A percentile compares a stretch with the other conserved stretches of the same genome.
These are phyloP conservation scores for Penstemon eatonii DNA, from an alignment of 257 asterid genomes.

Conservation along the genomic window DNA sequence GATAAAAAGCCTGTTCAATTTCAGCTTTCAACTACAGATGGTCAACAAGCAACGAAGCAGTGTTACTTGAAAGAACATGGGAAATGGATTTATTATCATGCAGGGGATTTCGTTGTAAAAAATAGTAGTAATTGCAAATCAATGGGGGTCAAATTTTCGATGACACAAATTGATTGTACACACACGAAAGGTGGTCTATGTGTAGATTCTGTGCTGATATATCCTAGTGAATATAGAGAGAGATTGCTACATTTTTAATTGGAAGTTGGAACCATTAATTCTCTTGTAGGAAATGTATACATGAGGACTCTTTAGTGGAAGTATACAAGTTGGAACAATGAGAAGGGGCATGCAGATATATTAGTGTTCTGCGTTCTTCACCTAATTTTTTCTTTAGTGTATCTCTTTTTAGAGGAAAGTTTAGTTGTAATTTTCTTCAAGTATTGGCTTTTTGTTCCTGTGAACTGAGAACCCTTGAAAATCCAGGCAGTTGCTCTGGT, in stretches of 20 bases:
- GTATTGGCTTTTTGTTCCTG: too few species aligned
- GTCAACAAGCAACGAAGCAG: conserved; percentile 73
- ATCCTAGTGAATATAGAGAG: conserved; percentile 56
- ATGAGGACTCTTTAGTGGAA: too few species aligned
- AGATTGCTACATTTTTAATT: conserved; percentile 64
- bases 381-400: too few species aligned
- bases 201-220: conserved; percentile 78
- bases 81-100: conserved; percentile 67
- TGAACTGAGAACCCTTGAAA: too few species aligned
- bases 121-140: conserved; percentile 29
- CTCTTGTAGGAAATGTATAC: conserved; percentile 19
- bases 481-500: too few species aligned
- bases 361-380: too few species aligned
- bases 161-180: conserved; percentile 96
- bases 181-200: conserved; percentile 92
- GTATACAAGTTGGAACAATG: too few species aligned
- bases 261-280: conserved; percentile 26
- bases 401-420: too few species aligned
- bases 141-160: conserved; percentile 65
- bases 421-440: too few species aligned
- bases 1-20: conserved; percentile 74
- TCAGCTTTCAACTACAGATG: conserved; percentile 74
- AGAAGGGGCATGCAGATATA: too few species aligned
- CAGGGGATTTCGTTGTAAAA: conserved; percentile 63
- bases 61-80: conserved; percentile 79